Base-by-base conservation (phyloP, 179 eudicot genomes). In the Pouteria campechiana region DNA sequence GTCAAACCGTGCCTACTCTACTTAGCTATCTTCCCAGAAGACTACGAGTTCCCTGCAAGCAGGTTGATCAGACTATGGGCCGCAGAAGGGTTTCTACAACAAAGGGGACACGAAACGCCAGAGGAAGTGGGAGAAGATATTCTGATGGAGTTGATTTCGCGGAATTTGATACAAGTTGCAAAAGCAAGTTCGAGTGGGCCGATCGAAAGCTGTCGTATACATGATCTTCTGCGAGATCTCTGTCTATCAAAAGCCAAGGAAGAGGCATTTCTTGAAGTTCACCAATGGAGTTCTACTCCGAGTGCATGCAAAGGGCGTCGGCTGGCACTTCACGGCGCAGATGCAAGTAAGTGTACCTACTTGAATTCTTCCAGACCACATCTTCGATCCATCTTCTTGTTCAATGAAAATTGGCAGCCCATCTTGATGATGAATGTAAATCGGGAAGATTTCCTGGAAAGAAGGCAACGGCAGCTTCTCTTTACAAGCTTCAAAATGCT, bases 211-310 rank as follows among this genome's bases (percentile, higher is more conserved):
- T 50, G 46, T 10, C 24, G 46, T 19, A 18, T 52, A 30, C 57
- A 41, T 52, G 57, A 52, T 19, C 14, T 52, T 0, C 17, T 42
- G 33, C 23, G 28, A 7, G 48, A 52, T 21, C 24, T 52, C 3
- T 36, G 44, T 35, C 38, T 17, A 17, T 36, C 35, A 36, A 37
- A 37, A 49, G 34, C 34, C 21, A 15, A 27, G 31, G 35, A 49
- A 25, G 54, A 22, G 8, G 17, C 25, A 1, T 49, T 37, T 27
- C 34, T 24, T 8, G n/a, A n/a, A n/a, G n/a, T n/a, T n/a, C n/a
- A n/a, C n/a, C n/a, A n/a, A n/a, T n/a, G n/a, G n/a, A n/a, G n/a
- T n/a, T n/a, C n/a, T n/a, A n/a, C n/a, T n/a, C n/a, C n/a, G n/a
- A n/a, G n/a, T n/a, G n/a, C n/a, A n/a, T n/a, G n/a, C n/a, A n/a